Base-by-base conservation (phyloP, 768 basidiomycete species). In the Hysterangium stoloniferum region DNA sequence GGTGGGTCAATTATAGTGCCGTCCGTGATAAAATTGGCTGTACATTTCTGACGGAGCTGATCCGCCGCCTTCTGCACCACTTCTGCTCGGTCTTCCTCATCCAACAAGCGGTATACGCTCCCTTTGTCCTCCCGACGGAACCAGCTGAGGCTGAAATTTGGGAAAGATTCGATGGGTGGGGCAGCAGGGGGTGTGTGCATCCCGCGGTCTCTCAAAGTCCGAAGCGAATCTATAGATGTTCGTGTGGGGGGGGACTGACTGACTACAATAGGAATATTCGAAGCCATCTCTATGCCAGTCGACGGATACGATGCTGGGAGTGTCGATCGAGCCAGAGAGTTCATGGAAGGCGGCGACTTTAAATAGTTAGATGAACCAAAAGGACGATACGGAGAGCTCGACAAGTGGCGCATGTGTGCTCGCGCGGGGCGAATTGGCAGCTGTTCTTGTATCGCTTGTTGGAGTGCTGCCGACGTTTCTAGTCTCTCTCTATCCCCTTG, bases 151-250 rank as follows among this genome's bases (percentile, higher is more conserved):
- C 28, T 12, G 56, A 41, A 22, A 33, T 32, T 34, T 29, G 65
- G 28, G 44, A 28, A 40, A 48, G 52, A 37, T 25, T 40, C 52
- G 28, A 29, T 38, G n/a, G 29, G 52, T n/a, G 52, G 17, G 19
- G 31, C 45, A 64, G 62, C n/a, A n/a, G n/a, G n/a, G n/a, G n/a
- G 47, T 60, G 58, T 58, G 13, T 28, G 64, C 59, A 69, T 60
- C 5, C 47, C 52, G 43, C 62, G 60, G 52, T 66, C 64, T 28
- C 64, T 64, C 7, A 78, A 56, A 3, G 71, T 72, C 48, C 81
- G 79, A 31, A 84, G 75, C 5, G 76, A 62, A 45, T 82, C 82
- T 32, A 85, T 43, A 3, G 82, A 85, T 3, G 80, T 72, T 22
- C 65, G 65, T 5, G 64, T 59, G 1, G 74, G 68, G 9, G 66